Evolutionary conservation across 2,329 filamentous ascomycete species (phyloP).

Genomic region (Amylocarpus encephaloides): DNA sequence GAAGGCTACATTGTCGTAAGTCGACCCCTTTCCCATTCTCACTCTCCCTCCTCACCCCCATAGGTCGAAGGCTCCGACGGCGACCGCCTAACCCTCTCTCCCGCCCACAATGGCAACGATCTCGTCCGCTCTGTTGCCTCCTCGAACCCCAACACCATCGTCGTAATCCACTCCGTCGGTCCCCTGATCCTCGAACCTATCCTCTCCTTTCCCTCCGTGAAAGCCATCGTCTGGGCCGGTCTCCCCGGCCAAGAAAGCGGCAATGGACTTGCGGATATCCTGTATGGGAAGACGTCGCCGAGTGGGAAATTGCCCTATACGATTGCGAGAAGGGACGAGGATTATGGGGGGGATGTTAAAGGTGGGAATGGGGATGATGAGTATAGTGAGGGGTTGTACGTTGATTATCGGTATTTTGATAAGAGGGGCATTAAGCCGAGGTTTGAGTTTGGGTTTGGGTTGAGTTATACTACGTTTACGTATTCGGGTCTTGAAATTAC

Average conservation of each 20-base stretch:
- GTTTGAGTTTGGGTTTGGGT: slow-evolving; percentile 41
- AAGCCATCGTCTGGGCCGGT: slow-evolving; percentile 55
- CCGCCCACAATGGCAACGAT: slow-evolving; percentile 59
- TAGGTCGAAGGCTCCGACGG: slow-evolving; percentile 53
- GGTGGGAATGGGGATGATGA: slow-evolving; percentile 30
- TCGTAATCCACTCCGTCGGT: slow-evolving; percentile 58
- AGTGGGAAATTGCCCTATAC: slow-evolving; percentile 53
- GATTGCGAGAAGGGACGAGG: slow-evolving; percentile 49
- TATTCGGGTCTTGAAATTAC: slow-evolving; percentile 21
- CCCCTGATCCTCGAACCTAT: slow-evolving; percentile 52
- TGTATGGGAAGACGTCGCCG: slow-evolving; percentile 55
- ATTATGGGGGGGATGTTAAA: slow-evolving; percentile 40
- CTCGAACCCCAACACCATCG: slow-evolving; percentile 38
- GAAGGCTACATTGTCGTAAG: slow-evolving; percentile 54
- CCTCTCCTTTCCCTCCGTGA: slow-evolving; percentile 53
- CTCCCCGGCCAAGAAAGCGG: slow-evolving; percentile 28
- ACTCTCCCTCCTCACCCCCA: slow-evolving; percentile 46
- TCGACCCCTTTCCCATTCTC: slow-evolving; percentile 48
- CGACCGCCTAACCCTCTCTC: slow-evolving; percentile 57
- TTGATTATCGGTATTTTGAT: slow-evolving; percentile 50
- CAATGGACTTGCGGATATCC: slow-evolving; percentile 36
- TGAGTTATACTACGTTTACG: slow-evolving; percentile 50
- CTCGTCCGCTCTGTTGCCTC: slow-evolving; percentile 52
- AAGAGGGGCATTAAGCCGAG: slow-evolving; percentile 31
- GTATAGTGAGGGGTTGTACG: slow-evolving; percentile 40